Base-by-base conservation (phyloP, 805 yeast species). In the Tetrapisispora arboricola region DNA sequence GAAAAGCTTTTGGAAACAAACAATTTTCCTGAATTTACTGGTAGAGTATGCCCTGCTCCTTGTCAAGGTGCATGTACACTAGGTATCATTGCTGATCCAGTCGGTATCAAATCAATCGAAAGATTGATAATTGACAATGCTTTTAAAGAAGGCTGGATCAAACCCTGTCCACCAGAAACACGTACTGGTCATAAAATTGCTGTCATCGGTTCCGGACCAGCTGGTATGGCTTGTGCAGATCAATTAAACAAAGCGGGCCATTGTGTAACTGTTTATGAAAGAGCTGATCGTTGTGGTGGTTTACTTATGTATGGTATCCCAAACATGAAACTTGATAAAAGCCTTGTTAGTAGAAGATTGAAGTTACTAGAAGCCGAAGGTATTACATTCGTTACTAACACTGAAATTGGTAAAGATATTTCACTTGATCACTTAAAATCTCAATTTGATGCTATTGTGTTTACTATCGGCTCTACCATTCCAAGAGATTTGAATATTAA, bases 231-330 rank as follows among this genome's bases (percentile, higher is more conserved):
- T 32, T 78, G 88, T 61, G 97, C 98, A 47, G 97, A 90, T 63
- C 97, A 90, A 70, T 75, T 90, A 62, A 90, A 90, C 74, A 82
- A 79, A 59, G 96, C 97, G 27, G 98, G 98, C 43, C 98, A 90
- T 65, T 53, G 61, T 13, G 96, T 92, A 39, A 84, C 88, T 27
- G 92, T 90, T 36, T 90, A 81, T 63, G 98, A 90, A 68, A 78
- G 97, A 61, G 72, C 88, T 39, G 96, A 92, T 67, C 78, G 96
- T 63, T 83, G 90, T 37, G 98, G 98, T 72, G 98, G 98, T 43
- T 72, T 90, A 60, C 66, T 90, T 68, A 92, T 92, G 97, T 90
- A 90, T 64, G 98, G 98, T 76, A 90, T 90, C 66, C 98, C 98
- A 53, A 90, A 90, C 72, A 90, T 90, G 98, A 90, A 90, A 70